Evolutionary conservation across 768 basidiomycete genomes (phyloP), one percentile per base, ranked within the genome.

Genomic region (Serendipita sp.): DNA sequence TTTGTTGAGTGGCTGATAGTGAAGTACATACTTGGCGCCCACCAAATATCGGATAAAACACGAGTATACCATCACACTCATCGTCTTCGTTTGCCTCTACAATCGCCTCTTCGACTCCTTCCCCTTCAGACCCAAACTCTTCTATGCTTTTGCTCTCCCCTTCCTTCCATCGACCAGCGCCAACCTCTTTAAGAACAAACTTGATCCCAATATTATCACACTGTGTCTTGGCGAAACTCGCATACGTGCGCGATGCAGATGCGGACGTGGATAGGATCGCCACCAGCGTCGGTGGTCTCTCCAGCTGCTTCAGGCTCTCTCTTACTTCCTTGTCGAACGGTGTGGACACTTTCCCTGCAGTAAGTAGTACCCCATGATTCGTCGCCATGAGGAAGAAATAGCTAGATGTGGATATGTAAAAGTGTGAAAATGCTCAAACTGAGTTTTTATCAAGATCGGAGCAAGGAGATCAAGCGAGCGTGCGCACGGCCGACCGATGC

Each of bases 31-130:
- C 56, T 30, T 60, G 56, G 1, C 56, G 56, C 16, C 56, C 56
- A 32, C 56, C 56, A 60, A 60, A 60, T 60, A 60, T 60, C 28
- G 56, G 56, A 60, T 60, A 60, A 38, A 60, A 60, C 16, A 60
- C 56, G 35, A 60, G 56, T 71, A 99, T 92, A 7, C 95, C 95
- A 74, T 95, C 84, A 8, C 95, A 83, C 64, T 77, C 78, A 13
- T 78, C 76, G 71, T 98, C 93, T 67, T 88, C 88, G 71, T 99
- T 99, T 5, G 94, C 92, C 70, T 92, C 89, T 37, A 97, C 86
- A 69, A 98, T 95, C 5, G 89, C 94, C 73, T 95, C 90, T 73
- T 99, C 96, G 5, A 93, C 92, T 10, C 90, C 93, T 35, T 93
- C 91, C 0, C 90, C 90, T 51, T 89, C 88, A 0, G 78, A 82